Percentiles rank a stretch among this genome's conserved stretches.
These are phyloP conservation scores for Sarocladiaceae sp. DNA, from an alignment of 2,329 filamentous ascomycete genomes.

Conservation along the genomic window DNA sequence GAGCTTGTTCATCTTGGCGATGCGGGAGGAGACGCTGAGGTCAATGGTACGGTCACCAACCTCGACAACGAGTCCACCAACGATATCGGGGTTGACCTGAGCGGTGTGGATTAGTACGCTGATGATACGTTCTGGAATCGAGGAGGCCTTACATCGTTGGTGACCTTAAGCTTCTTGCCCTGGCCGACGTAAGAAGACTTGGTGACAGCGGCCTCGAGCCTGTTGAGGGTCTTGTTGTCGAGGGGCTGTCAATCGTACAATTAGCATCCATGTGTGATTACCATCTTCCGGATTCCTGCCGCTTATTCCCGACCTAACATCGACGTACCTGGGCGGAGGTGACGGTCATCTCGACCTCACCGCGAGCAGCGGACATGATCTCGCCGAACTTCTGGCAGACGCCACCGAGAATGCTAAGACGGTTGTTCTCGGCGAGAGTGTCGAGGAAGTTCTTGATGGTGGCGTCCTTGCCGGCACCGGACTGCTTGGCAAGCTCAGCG, in stretches of 20 bases:
- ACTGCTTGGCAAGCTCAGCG: constrained; percentile 78
- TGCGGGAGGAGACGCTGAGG: constrained; percentile 88
- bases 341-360: constrained; percentile 89
- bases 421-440: constrained; percentile 94
- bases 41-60: constrained; percentile 98
- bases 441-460: constrained; percentile 91
- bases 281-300: background rate
- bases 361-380: constrained; percentile 81
- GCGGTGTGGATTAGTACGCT: constrained; percentile 14
- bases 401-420: constrained; percentile 72
- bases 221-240: constrained; percentile 76
- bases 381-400: constrained; percentile 81
- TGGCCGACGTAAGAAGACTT: constrained; percentile 85
- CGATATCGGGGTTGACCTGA: constrained; percentile 87
- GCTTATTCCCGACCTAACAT: constrained; percentile 10
- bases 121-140: background rate
- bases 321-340: constrained; percentile 77
- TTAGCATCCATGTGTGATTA: constrained; percentile 16
- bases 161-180: constrained; percentile 97
- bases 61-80: constrained; percentile 91
- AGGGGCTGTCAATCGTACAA: constrained; percentile 53
- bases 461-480: constrained; percentile 61
- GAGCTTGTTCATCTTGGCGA: constrained; percentile 99
- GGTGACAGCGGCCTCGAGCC: constrained; percentile 79
- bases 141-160: constrained; percentile 63